These are phyloP conservation scores for Alternaria sp. DNA, from an alignment of 2,329 filamentous ascomycete genomes.

Conservation along the genomic window DNA sequence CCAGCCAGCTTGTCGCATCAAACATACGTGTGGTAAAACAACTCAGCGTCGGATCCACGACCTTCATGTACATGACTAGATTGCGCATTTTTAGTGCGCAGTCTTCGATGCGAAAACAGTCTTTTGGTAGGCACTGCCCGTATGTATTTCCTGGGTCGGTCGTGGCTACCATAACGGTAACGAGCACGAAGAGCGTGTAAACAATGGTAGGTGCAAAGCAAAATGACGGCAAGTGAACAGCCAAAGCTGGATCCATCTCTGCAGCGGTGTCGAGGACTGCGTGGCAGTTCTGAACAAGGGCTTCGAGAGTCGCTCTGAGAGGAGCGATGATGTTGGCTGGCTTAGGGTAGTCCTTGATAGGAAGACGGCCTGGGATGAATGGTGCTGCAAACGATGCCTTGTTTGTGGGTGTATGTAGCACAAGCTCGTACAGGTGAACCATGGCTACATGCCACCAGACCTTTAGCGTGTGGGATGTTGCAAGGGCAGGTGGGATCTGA, in stretches of 20 bases:
- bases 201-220: constrained; percentile 36
- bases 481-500: constrained; percentile 31
- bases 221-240: constrained; percentile 35
- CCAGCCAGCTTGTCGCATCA: constrained; percentile 39
- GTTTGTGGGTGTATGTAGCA: constrained; percentile 39
- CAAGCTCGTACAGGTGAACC: constrained; percentile 33
- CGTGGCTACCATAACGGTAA: constrained; percentile 32
- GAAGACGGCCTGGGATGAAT: constrained; percentile 36
- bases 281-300: constrained; percentile 34
- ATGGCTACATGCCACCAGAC: constrained; percentile 38
- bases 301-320: constrained; percentile 25
- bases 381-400: constrained; percentile 38
- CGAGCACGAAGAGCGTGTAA: constrained; percentile 37
- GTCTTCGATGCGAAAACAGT: constrained; percentile 32
- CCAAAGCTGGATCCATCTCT: constrained; percentile 34
- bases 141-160: constrained; percentile 38
- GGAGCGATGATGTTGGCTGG: constrained; percentile 28
- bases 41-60: constrained; percentile 36
- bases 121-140: constrained; percentile 28
- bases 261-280: constrained; percentile 31
- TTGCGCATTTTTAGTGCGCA: constrained; percentile 30
- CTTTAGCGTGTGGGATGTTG: constrained; percentile 32
- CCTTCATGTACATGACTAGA: constrained; percentile 23
- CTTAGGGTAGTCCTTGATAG: constrained; percentile 38
- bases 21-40: constrained; percentile 39